phyloP scores from a whole-genome alignment of 495 filamentous ascomycete species.

The Neurospora sublineolata region DNA sequence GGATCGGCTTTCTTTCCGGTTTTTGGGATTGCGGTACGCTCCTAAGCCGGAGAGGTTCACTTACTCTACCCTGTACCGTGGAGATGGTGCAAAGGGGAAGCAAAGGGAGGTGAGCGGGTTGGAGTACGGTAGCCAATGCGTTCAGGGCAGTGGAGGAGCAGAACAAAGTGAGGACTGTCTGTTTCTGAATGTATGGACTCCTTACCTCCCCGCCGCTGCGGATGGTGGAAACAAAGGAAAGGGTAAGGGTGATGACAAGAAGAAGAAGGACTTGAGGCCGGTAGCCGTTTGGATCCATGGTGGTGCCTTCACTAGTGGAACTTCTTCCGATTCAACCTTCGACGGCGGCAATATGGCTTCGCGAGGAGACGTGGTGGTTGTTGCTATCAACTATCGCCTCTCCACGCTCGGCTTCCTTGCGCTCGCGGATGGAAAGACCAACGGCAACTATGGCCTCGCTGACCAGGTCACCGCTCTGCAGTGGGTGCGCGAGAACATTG shows the following conservation, averaged over 20 bases:
- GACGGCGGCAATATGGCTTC: conserved; percentile 37
- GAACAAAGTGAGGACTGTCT: conserved; percentile 34
- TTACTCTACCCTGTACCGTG: conserved; percentile 25
- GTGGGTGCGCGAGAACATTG: conserved; percentile 53
- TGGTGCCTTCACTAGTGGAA: conserved; percentile 29
- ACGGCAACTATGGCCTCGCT: conserved; percentile 43
- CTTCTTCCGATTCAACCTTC: conserved; percentile 30
- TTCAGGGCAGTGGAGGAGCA: conserved; percentile 21
- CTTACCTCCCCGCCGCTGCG: conserved; percentile 28
- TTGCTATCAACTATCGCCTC: conserved; percentile 56
- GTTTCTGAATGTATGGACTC: conserved; percentile 45
- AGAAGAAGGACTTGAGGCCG: conserved; percentile 27
- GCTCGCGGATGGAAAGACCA: conserved; percentile 33
- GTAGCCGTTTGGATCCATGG: conserved; percentile 44
- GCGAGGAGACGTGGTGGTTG: conserved; percentile 45
- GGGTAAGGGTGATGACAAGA: not conserved
- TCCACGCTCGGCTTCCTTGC: conserved; percentile 50
- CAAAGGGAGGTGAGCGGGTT: conserved; percentile 12
- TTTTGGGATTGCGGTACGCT: conserved; percentile 32
- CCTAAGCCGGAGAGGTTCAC: conserved; percentile 29
- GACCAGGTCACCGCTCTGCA: conserved; percentile 50
- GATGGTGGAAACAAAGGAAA: conserved; percentile 10
- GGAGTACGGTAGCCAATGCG: conserved; percentile 28
- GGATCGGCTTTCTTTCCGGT: conserved; percentile 42
- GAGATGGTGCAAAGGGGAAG: not conserved